These are phyloP conservation scores for Phialocephala subalpina DNA, from an alignment of 2,329 filamentous ascomycete genomes.

Conservation along the genomic window DNA sequence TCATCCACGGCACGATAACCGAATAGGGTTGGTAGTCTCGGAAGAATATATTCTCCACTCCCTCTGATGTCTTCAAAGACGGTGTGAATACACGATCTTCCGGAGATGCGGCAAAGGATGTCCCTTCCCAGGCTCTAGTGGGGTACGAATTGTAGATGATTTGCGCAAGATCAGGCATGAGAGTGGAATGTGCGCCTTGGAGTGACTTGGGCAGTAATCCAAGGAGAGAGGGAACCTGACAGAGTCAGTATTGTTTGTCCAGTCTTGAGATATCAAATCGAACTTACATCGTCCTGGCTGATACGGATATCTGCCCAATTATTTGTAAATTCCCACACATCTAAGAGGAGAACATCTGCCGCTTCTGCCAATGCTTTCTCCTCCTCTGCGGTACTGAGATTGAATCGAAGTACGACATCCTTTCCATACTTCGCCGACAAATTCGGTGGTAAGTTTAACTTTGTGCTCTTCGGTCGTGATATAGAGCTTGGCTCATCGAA, in stretches of 20 bases:
- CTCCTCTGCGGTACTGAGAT: constrained; percentile 73
- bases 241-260: constrained; percentile 22
- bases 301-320: constrained; percentile 88
- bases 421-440: constrained; percentile 68
- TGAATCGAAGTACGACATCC: constrained; percentile 91
- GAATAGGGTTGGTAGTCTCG: constrained; percentile 88
- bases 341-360: constrained; percentile 78
- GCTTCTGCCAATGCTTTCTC: constrained; percentile 77
- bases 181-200: constrained; percentile 72
- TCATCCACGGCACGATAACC: constrained; percentile 86
- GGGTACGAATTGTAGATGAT: constrained; percentile 80
- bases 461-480: constrained; percentile 37
- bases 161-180: constrained; percentile 83
- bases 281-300: constrained; percentile 73
- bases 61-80: constrained; percentile 39
- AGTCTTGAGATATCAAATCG: neutral
- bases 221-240: constrained; percentile 73
- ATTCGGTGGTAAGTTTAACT: constrained; percentile 45
- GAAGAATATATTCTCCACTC: constrained; percentile 83
- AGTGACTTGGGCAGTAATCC: constrained; percentile 80
- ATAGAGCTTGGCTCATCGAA: constrained; percentile 26
- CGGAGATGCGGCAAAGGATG: constrained; percentile 32
- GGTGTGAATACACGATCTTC: constrained; percentile 43
- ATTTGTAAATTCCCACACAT: constrained; percentile 87
- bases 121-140: constrained; percentile 37